Conservation (phyloP, 768 basidiomycete species). For the Kwoniella mangroviensis region DNA sequence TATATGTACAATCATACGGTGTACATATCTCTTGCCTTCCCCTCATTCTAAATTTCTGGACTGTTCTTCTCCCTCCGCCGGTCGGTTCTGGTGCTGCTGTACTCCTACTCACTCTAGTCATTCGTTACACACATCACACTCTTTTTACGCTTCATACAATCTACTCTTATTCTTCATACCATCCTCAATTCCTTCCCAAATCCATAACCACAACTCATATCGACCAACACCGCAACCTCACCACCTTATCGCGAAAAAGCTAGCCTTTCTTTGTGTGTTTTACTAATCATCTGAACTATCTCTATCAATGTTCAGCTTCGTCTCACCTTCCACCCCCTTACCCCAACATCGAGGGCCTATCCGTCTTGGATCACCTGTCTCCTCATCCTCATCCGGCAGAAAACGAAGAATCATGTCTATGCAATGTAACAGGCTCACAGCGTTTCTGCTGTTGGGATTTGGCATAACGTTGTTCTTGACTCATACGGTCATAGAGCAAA, state of each 20-base stretch:
- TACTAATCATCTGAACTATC: background rate
- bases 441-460: conserved; percentile 1
- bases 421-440: background rate
- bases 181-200: too few relatives aligned
- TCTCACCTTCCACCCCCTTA: background rate
- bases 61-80: background rate
- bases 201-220: too few relatives aligned
- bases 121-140: conserved; percentile 11
- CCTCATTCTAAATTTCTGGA: background rate
- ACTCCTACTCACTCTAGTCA: conserved; percentile 17
- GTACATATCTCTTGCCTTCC: background rate
- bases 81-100: background rate
- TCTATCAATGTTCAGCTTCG: conserved; percentile 3
- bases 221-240: background rate
- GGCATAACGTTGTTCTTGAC: conserved; percentile 4
- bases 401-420: conserved; percentile 6
- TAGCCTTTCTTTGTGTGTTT: too few relatives aligned
- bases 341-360: conserved; percentile 4
- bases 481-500: conserved; percentile 3
- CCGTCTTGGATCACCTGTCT: background rate
- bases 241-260: too few relatives aligned
- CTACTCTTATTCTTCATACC: background rate
- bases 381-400: background rate
- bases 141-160: background rate
- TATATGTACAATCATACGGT: too few relatives aligned